Base-by-base conservation (phyloP, 139 green algal genomes). In the Volvox reticuliferus region DNA sequence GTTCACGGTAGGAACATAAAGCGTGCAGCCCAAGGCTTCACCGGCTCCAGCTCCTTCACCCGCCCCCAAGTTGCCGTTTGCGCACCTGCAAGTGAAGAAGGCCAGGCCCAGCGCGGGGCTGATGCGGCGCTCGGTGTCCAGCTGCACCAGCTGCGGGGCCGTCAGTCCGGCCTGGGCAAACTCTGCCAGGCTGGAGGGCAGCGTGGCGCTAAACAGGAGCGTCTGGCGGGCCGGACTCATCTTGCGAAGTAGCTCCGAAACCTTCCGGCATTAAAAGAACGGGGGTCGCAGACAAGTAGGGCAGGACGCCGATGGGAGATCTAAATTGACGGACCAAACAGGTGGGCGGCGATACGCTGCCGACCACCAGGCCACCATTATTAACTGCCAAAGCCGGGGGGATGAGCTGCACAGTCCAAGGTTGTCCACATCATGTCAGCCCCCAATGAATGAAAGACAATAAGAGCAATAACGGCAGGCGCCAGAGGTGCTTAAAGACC, bases 181-280 rank as follows among this genome's bases (percentile, higher is more conserved):
- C 68, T 99, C 98, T 0, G 98, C 98, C 87, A 99, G 94, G 32
- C 92, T 93, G 33, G 84, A 76, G 1, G 98, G 98, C 95, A 99
- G 92, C 32, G 98, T 99, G 78, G 98, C 98, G 55, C 90, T 97
- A 94, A 99, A 99, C 32, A 99, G 96, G 91, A 99, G 94, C 30
- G 97, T 99, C 95, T 99, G 97, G 20, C 96, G 93, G n/a, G 79
- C 69, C 35, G 97, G 88, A 18, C 91, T 82, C 93, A 99, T 95
- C 36, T 89, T 82, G 16, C 33, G 36, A 50, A 99, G 86, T 86
- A 99, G 98, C 17, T 98, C 92, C 0, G 79, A 32, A n/a, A 97
- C 88, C 94, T 97, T 93, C 2, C 86, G 44, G 44, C 19, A 28
- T 2, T 6, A 63, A 14, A 30, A 1, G 62, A 6, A 55, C 16